Base-by-base conservation (phyloP, 495 filamentous ascomycete genomes). In the Tricharina praecox region DNA sequence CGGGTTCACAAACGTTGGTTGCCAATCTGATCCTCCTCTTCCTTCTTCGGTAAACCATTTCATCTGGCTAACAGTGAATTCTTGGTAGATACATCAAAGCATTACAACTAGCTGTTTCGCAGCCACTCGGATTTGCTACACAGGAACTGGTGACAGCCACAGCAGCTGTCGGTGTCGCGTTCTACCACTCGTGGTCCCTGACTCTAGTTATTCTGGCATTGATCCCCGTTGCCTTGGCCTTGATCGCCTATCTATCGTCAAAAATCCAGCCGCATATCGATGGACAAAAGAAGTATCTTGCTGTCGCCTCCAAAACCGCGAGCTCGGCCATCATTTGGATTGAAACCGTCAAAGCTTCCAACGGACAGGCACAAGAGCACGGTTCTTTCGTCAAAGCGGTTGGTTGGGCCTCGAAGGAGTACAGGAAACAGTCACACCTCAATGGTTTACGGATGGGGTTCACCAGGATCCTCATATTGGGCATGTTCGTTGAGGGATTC, bases 401-500 rank as follows among this genome's bases (percentile, higher is more conserved):
- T 21, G 64, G 67, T 37, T 53, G 62, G 19, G 81, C 85, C 1
- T 77, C 76, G 23, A 61, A 60, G 19, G 71, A 71, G 34, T 94
- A 87, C 60, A 61, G 75, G 16, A 63, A 68, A 28, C 82, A 88
- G 56, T 82, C 79, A 1, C 65, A 71, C 33, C 64, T 74, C 7
- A 79, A 76, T 54, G 77, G 82, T 3, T 53, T 73, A 0, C 85
- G 93, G 56, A 73, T 82, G 47, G 75, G 78, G 0, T 71, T 82
- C 37, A 69, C 82, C 35, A 77, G 79, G 35, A 70, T 93, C 52
- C 73, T 82, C 64, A 78, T 77, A 26, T 72, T 85, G 13, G 69
- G 70, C 2, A 79, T 96, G 65, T 94, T 96, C 47, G 81, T 93
- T 0, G 75, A 85, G 53, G 88, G 87, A 0, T 95, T 97, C 54